Conservation (phyloP, 2,329 filamentous ascomycete species). For the Claviceps purpurea region DNA sequence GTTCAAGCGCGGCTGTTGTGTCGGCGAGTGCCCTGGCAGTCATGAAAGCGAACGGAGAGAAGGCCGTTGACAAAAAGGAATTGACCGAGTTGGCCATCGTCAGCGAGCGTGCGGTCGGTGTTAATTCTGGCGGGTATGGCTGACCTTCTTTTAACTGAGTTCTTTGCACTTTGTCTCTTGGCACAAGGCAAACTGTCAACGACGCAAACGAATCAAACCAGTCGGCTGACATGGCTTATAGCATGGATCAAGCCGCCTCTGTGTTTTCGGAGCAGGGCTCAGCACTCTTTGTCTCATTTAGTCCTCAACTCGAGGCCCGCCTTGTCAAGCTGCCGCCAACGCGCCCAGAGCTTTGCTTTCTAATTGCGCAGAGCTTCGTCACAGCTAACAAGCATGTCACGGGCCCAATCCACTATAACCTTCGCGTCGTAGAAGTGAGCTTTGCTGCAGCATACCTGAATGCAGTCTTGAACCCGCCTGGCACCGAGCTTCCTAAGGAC, state of each 20-base stretch:
- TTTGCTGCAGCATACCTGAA: slow-evolving; percentile 64
- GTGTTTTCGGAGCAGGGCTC: slow-evolving; percentile 81
- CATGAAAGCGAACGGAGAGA: slow-evolving; percentile 70
- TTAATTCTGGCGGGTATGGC: slow-evolving; percentile 82
- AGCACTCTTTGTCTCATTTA: slow-evolving; percentile 83
- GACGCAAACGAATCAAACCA: background rate
- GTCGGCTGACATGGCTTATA: slow-evolving; percentile 17
- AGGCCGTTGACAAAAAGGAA: slow-evolving; percentile 74
- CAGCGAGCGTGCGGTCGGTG: slow-evolving; percentile 84
- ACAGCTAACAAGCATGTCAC: slow-evolving; percentile 91
- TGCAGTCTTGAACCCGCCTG: slow-evolving; percentile 40
- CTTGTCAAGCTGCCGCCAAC: slow-evolving; percentile 74
- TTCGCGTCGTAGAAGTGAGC: slow-evolving; percentile 90
- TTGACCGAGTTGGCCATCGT: slow-evolving; percentile 88
- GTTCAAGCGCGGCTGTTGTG: slow-evolving; percentile 87
- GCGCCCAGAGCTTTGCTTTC: slow-evolving; percentile 71
- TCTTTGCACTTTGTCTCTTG: background rate
- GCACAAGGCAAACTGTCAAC: no score
- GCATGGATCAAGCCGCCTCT: slow-evolving; percentile 95
- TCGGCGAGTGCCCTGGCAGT: slow-evolving; percentile 82
- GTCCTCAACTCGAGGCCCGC: slow-evolving; percentile 59
- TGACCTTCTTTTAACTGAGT: background rate
- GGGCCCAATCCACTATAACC: slow-evolving; percentile 87
- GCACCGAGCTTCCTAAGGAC: slow-evolving; percentile 56
- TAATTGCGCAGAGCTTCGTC: slow-evolving; percentile 91